Evolutionary conservation across 768 basidiomycete genomes (phyloP).

Genomic region (Phlebiopsis gigantea): DNA sequence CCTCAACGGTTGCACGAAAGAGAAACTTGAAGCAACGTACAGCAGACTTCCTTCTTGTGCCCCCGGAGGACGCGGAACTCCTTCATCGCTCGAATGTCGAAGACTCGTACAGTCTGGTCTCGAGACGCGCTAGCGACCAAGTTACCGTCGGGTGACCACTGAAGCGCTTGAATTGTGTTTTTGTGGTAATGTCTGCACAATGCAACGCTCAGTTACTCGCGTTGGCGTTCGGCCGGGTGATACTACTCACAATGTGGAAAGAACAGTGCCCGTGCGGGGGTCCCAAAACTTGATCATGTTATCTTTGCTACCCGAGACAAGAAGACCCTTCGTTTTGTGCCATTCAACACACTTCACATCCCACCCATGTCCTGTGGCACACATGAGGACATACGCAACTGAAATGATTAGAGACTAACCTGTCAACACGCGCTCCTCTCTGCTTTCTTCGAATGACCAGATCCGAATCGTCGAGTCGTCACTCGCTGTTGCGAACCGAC

Average conservation of each 20-base stretch:
- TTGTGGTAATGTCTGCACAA: slow-evolving; percentile 84
- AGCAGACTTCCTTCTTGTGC: slow-evolving; percentile 98
- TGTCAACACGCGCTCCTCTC: slow-evolving; percentile 82
- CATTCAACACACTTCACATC: slow-evolving; percentile 98
- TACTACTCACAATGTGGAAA: slow-evolving; percentile 77
- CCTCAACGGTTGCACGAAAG: not conserved
- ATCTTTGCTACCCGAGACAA: slow-evolving; percentile 95
- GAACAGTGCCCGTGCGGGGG: slow-evolving; percentile 83
- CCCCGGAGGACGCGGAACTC: slow-evolving; percentile 89
- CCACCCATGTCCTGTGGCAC: slow-evolving; percentile 84
- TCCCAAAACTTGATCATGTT: slow-evolving; percentile 99
- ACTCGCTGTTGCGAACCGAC: slow-evolving; percentile 88
- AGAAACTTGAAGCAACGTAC: slow-evolving; percentile 40
- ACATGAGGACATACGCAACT: not conserved
- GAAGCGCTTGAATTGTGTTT: slow-evolving; percentile 89
- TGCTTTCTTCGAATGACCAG: slow-evolving; percentile 91
- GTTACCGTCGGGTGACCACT: slow-evolving; percentile 95
- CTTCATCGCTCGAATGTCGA: slow-evolving; percentile 98
- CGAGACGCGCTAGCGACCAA: slow-evolving; percentile 91
- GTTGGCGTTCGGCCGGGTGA: not conserved
- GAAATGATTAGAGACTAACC: slow-evolving; percentile 38
- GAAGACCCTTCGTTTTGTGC: slow-evolving; percentile 95
- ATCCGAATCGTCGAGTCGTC: slow-evolving; percentile 94
- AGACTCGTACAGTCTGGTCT: slow-evolving; percentile 92
- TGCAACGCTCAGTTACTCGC: not conserved